phyloP scores from a whole-genome alignment of 306 rosid genomes.

The Sicyos edulis region DNA sequence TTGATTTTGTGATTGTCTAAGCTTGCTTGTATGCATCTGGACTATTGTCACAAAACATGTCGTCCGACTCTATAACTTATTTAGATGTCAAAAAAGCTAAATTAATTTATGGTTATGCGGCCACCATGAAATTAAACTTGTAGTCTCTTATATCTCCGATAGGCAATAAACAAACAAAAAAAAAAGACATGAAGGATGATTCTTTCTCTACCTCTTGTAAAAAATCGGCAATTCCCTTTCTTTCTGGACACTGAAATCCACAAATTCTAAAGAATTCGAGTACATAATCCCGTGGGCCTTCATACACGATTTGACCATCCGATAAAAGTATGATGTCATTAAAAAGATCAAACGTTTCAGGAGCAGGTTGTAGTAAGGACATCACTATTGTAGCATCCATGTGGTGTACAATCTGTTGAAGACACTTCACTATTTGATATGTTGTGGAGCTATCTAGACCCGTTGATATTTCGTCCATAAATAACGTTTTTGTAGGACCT shows the following conservation, averaged over 20 bases:
- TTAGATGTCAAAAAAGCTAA: no score
- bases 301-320: slow-evolving; percentile 53
- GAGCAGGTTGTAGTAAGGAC: slow-evolving; percentile 64
- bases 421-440: slow-evolving; percentile 45
- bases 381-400: slow-evolving; percentile 50
- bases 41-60: no score
- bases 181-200: no score
- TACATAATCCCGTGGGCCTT: slow-evolving; percentile 45
- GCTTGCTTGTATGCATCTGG: no score
- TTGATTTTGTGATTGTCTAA: no score
- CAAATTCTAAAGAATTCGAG: slow-evolving; percentile 38
- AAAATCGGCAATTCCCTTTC: slow-evolving; percentile 54
- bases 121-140: no score
- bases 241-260: slow-evolving; percentile 46
- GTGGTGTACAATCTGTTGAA: slow-evolving; percentile 47
- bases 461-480: slow-evolving; percentile 71
- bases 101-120: no score
- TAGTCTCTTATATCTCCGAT: no score
- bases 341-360: slow-evolving; percentile 60
- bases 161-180: no score
- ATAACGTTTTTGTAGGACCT: slow-evolving; percentile 47
- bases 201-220: slow-evolving; percentile 40
- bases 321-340: slow-evolving; percentile 56
- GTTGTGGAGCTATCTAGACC: slow-evolving; percentile 73
- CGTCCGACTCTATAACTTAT: no score